phyloP scores from a whole-genome alignment of 257 asterid genomes.

The Penstemon newberryi region DNA sequence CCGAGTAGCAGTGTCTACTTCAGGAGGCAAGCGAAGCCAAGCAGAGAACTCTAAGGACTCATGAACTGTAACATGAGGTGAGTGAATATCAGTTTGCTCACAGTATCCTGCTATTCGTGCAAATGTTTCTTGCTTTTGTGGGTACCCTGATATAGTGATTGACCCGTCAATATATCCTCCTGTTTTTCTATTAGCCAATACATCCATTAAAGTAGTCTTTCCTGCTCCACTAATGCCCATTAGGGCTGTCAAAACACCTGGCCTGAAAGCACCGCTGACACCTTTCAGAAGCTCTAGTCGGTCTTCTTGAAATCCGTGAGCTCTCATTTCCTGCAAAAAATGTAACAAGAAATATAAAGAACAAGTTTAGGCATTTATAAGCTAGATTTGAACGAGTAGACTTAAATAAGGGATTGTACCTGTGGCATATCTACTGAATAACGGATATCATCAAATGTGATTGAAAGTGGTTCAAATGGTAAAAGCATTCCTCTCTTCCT shows the following conservation, averaged over 20 bases:
- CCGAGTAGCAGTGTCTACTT: slow-evolving; percentile 51
- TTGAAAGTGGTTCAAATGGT: slow-evolving; percentile 75
- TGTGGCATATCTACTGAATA: slow-evolving; percentile 87
- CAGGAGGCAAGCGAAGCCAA: slow-evolving; percentile 68
- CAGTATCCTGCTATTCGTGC: slow-evolving; percentile 84
- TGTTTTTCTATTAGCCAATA: slow-evolving; percentile 76
- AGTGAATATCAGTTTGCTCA: slow-evolving; percentile 81
- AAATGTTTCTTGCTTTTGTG: slow-evolving; percentile 70
- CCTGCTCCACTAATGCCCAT: slow-evolving; percentile 92
- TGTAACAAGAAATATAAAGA: background rate
- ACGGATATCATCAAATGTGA: slow-evolving; percentile 65
- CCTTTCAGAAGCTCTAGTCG: slow-evolving; percentile 68
- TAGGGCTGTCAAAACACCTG: slow-evolving; percentile 79
- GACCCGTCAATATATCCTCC: slow-evolving; percentile 72
- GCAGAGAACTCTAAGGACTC: slow-evolving; percentile 77
- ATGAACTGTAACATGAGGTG: slow-evolving; percentile 74
- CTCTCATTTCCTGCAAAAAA: slow-evolving; percentile 60
- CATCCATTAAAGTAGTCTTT: slow-evolving; percentile 81
- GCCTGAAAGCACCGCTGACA: slow-evolving; percentile 75
- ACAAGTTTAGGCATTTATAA: background rate
- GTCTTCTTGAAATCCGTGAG: slow-evolving; percentile 56
- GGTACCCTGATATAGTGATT: slow-evolving; percentile 68
- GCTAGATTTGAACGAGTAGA: too few relatives aligned
- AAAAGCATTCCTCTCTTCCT: slow-evolving; percentile 78
- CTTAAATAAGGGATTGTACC: slow-evolving; percentile 31